phyloP scores from a whole-genome alignment of 1,284 basidiomycete genomes.

The Rhizoctonia solani region DNA sequence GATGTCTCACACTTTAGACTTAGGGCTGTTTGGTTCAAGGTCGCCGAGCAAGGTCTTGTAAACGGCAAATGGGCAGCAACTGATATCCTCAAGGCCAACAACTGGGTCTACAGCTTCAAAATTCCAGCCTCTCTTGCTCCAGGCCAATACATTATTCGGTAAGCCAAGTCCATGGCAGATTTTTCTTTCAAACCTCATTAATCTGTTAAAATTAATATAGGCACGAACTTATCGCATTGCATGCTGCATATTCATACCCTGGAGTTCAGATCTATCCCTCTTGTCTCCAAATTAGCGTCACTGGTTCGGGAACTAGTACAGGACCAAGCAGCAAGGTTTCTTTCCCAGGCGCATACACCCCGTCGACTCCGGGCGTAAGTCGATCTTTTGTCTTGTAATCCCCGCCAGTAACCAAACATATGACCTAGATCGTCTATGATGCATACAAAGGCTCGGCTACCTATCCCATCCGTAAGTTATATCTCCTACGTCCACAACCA shows the following conservation, averaged over 20 bases:
- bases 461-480: slow-evolving; percentile 29
- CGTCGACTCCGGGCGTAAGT: slow-evolving; percentile 49
- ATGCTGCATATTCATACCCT: slow-evolving; percentile 45
- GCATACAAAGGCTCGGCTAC: slow-evolving; percentile 1
- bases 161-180: slow-evolving; percentile 44
- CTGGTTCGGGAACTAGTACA: slow-evolving; percentile 54
- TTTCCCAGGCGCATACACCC: slow-evolving; percentile 58
- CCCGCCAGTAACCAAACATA: not conserved
- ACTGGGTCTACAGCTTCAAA: slow-evolving; percentile 54
- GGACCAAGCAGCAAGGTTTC: slow-evolving; percentile 53
- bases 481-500: not conserved
- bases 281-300: slow-evolving; percentile 54
- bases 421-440: slow-evolving; percentile 14
- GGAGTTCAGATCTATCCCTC: slow-evolving; percentile 51
- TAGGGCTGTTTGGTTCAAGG: slow-evolving; percentile 57
- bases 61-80: slow-evolving; percentile 53
- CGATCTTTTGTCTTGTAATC: not conserved
- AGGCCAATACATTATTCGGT: slow-evolving; percentile 56
- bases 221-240: slow-evolving; percentile 22
- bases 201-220: not conserved
- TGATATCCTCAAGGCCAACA: slow-evolving; percentile 49
- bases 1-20: not conserved
- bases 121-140: slow-evolving; percentile 52
- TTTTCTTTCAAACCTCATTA: not conserved
- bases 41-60: slow-evolving; percentile 51